Evolutionary conservation across 805 yeast species (phyloP), one percentile per base, ranked within the genome.

Genomic region (Wickerhamiella nectarea): DNA sequence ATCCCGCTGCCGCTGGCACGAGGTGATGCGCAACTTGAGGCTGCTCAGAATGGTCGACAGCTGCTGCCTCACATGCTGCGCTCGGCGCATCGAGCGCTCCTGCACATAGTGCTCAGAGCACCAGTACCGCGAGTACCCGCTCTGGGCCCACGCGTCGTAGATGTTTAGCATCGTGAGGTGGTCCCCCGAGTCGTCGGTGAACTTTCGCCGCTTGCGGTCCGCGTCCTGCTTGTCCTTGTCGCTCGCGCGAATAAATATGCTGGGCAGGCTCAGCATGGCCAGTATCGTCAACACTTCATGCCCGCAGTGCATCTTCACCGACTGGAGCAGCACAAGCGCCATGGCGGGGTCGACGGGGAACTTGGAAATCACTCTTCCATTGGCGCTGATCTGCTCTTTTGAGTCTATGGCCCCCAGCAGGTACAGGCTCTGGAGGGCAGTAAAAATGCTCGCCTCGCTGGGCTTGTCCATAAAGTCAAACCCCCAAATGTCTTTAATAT

Each of bases 391-490:
- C 41, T 73, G 69, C 0, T 97, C 98, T 45, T 71, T 71, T 8
- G 36, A 8, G 52, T 82, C 85, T 44, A 91, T 62, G 0, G 96
- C 97, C 0, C 94, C 94, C 7, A 91, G 60, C 0, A 87, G 77
- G 58, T 84, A 89, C n/a, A 91, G 63, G 41, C 82, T 71, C 48
- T 85, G 91, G 29, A 89, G 63, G 0, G 95, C 79, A 43, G 78
- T 75, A 11, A 81, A 72, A 52, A 93, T 63, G 0, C 91, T 67
- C 24, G 76, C 77, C 2, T 78, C 65, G 1, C 83, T 74, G 1
- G 99, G 99, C 6, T 84, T 75, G 56, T 91, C 98, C 77, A 91
- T 72, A 54, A 91, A 85, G 43, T 89, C 95, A 58, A 91, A 87
- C 44, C 75, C 72, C 21, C 87, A 59, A 46, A 91, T 60, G 56